Evolutionary conservation across 2,329 filamentous ascomycete species (phyloP).

Genomic region (Nothopassalora personata): DNA sequence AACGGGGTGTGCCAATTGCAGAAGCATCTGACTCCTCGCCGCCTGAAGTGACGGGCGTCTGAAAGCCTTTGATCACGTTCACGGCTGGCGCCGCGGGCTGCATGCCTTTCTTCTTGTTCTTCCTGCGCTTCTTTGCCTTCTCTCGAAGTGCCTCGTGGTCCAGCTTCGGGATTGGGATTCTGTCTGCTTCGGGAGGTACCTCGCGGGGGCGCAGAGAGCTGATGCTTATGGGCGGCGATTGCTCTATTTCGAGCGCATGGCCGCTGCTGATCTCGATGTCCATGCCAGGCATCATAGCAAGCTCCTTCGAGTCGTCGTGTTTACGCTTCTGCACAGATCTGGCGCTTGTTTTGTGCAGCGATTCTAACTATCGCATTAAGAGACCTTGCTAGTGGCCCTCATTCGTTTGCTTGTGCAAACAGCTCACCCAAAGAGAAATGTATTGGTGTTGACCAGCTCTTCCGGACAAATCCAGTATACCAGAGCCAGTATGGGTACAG

Average conservation of each 20-base stretch:
- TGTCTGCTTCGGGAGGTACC: slow-evolving; percentile 12
- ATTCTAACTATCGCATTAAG: neutral
- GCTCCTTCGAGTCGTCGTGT: neutral
- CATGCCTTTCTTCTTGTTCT: slow-evolving; percentile 36
- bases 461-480: neutral
- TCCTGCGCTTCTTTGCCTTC: slow-evolving; percentile 36
- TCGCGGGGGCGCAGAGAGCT: slow-evolving; percentile 27
- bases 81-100: slow-evolving; percentile 35
- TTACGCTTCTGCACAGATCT: no score
- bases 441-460: neutral
- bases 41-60: slow-evolving; percentile 48
- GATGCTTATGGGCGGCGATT: slow-evolving; percentile 30
- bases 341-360: neutral
- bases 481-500: slow-evolving; percentile 3
- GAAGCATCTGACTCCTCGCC: slow-evolving; percentile 53
- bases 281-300: slow-evolving; percentile 31
- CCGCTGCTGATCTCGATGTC: slow-evolving; percentile 27
- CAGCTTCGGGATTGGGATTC: slow-evolving; percentile 28
- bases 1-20: slow-evolving; percentile 29
- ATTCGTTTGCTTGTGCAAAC: slow-evolving; percentile 3
- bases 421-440: neutral
- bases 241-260: slow-evolving; percentile 24
- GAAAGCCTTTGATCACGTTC: slow-evolving; percentile 44
- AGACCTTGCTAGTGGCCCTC: neutral
- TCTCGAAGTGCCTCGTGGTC: slow-evolving; percentile 33